These are phyloP conservation scores for Rhododendron ovatum DNA, from an alignment of 148 eudicot species.

Conservation along the genomic window DNA sequence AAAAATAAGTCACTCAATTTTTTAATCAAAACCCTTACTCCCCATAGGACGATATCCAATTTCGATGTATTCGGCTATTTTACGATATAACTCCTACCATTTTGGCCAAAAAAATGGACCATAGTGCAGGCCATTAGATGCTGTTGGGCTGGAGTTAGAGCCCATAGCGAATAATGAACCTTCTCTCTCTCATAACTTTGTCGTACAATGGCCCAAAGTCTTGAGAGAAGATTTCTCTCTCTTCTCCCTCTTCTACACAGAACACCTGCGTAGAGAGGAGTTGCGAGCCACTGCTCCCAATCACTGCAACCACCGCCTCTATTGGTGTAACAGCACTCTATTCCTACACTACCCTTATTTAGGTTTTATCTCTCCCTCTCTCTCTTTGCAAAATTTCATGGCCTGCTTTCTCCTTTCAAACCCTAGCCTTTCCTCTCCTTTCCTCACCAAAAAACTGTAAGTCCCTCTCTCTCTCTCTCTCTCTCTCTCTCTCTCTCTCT, in stretches of 20 bases:
- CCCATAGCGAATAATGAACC: no score
- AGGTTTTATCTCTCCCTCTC: not conserved
- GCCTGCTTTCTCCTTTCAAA: slow-evolving; percentile 44
- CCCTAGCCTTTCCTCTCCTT: slow-evolving; percentile 46
- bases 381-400: slow-evolving; percentile 19
- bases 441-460: slow-evolving; percentile 50
- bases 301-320: not conserved
- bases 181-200: no score
- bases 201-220: no score
- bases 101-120: no score
- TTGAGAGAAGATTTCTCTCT: no score
- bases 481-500: not conserved
- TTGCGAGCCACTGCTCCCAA: not conserved
- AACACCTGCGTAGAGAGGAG: not conserved
- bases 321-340: not conserved
- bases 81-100: no score
- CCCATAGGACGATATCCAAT: no score
- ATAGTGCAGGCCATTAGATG: no score
- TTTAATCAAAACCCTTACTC: no score
- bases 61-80: no score
- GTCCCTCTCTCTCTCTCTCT: slow-evolving; percentile 6
- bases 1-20: no score
- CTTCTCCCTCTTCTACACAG: not conserved
- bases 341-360: not conserved
- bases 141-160: not conserved